Base-by-base conservation (phyloP, 2,329 filamentous ascomycete species). In the Penicillium sp. region DNA sequence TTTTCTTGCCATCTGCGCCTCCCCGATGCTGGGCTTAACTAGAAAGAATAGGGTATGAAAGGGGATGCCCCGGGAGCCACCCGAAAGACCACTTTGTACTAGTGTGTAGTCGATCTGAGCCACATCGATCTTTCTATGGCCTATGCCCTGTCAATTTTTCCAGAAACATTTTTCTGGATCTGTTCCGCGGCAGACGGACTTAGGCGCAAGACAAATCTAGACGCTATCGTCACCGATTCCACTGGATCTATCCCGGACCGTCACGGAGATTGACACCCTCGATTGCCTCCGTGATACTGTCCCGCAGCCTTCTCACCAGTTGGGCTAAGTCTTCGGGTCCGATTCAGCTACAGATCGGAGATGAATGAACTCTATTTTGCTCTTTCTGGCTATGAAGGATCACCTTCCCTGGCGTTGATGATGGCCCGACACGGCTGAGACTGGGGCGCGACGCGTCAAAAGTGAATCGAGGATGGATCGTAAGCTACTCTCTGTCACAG, bases 1-100 rank as follows among this genome's bases (percentile, higher is more conserved):
- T 49, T 20, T 35, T 35, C n/a, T 20, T 58, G 42, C 57, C 39
- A 37, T 58, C 54, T 63, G 55, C 65, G 60, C 63, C 67, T 66
- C 43, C 64, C 63, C 63, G 61, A 62, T 51, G 63, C 38, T 54
- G 55, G 55, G 59, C 31, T 17, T 49, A 49, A 49, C 28, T 49
- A 8, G 28, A 35, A 12, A 17, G n/a, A 35, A 28, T 35, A 34
- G 28, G 20, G 28, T 5, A 6, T 11, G 14, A 49, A 34, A 20
- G 31, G 15, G 28, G 45, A 35, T 28, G 28, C 15, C 15, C 45
- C 31, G 45, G 45, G 45, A 49, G 45, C 45, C 25, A 34, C 45
- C 43, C 43, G 43, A 47, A 47, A 47, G 43, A 31, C 43, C 31
- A 47, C 14, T n/a, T n/a, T 47, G 22, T 34, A 49, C 15, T 31